Evolutionary conservation across 192 early-diverging fungal genomes (phyloP).

Genomic region (Gonapodya sp.): DNA sequence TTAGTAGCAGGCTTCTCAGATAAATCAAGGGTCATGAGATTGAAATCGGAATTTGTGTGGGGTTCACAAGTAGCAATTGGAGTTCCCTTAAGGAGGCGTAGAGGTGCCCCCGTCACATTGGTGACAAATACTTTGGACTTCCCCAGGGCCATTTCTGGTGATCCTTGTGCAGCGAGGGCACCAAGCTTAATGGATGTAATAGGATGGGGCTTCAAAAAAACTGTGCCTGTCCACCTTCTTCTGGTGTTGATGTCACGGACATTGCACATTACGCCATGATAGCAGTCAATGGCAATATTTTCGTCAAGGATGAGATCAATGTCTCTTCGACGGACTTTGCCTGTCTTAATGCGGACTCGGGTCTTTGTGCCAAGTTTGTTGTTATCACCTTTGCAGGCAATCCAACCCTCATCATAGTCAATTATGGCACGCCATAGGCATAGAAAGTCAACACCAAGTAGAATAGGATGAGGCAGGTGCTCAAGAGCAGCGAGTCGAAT

Average conservation of each 20-base stretch:
- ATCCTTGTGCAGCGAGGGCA: not conserved
- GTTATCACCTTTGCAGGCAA: not conserved
- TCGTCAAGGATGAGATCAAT: not conserved
- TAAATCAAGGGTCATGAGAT: not conserved
- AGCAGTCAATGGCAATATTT: not conserved
- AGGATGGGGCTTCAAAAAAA: not conserved
- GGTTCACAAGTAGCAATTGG: not conserved
- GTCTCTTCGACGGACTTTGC: not conserved
- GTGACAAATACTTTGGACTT: not conserved
- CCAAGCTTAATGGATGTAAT: not conserved
- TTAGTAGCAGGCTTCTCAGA: too few species aligned
- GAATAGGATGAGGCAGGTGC: not conserved
- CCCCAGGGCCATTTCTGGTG: not conserved
- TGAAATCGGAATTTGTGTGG: not conserved
- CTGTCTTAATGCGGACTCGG: not conserved
- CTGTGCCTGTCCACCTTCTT: not conserved
- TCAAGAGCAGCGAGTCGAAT: not conserved
- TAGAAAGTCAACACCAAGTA: not conserved
- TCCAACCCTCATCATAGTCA: not conserved
- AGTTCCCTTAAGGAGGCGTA: not conserved
- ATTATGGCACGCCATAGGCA: not conserved
- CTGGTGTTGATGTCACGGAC: not conserved
- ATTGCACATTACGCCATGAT: not conserved
- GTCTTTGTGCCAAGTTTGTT: not conserved
- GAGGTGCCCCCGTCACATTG: not conserved